phyloP scores from a whole-genome alignment of 2,329 filamentous ascomycete species.

The Monilinia polystroma region DNA sequence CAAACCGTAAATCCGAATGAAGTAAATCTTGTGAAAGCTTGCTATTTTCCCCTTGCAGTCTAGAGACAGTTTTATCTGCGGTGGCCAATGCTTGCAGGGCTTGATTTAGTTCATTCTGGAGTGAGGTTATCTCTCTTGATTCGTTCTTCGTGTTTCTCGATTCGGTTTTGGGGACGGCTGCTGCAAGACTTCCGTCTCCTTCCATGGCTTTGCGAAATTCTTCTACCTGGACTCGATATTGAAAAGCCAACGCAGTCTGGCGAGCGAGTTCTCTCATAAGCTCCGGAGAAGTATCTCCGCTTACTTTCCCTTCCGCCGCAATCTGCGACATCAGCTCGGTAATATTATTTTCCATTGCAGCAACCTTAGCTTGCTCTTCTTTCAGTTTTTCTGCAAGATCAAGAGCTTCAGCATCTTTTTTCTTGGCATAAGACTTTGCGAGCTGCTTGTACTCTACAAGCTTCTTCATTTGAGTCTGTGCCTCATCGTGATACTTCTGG shows the following conservation, averaged over 20 bases:
- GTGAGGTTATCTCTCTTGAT: conserved; percentile 50
- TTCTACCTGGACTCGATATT: conserved; percentile 59
- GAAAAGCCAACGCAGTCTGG: conserved; percentile 56
- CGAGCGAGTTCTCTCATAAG: conserved; percentile 55
- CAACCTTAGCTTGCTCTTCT: conserved; percentile 65
- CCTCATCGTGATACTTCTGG: conserved; percentile 69
- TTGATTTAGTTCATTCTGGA: conserved; percentile 54
- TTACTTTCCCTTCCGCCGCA: conserved; percentile 39
- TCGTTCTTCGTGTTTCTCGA: conserved; percentile 54
- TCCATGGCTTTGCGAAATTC: conserved; percentile 56
- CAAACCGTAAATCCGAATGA: conserved; percentile 35
- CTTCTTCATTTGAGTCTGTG: conserved; percentile 72
- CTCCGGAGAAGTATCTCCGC: conserved; percentile 48
- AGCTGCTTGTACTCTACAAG: conserved; percentile 77
- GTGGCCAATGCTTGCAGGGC: conserved; percentile 52
- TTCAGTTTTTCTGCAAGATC: conserved; percentile 64
- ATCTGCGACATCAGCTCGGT: conserved; percentile 60
- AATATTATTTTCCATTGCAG: conserved; percentile 61
- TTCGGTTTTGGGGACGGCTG: conserved; percentile 51
- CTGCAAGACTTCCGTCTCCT: conserved; percentile 40
- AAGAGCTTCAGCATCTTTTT: conserved; percentile 71
- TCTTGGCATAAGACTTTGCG: conserved; percentile 74
- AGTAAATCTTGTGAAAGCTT: conserved; percentile 37
- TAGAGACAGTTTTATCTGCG: conserved; percentile 43
- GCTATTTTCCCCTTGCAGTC: conserved; percentile 38